Conservation (phyloP, 2,329 filamentous ascomycete genomes). For the Gaeumannomyces sp. region DNA sequence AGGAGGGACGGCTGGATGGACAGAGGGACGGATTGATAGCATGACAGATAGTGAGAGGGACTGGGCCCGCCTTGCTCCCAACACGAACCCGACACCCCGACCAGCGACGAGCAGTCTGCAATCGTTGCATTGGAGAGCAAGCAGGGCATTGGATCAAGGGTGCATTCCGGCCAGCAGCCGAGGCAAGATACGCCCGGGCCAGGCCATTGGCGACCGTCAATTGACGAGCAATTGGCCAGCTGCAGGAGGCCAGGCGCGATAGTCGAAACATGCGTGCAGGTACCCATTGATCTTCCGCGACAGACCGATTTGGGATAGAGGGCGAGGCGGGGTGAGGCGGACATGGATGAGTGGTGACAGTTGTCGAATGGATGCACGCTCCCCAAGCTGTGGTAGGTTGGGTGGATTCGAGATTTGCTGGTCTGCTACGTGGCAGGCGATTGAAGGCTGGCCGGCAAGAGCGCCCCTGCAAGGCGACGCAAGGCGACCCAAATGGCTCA, state of each 20-base stretch:
- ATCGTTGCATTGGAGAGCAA: too few relatives aligned
- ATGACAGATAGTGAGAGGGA: neutral
- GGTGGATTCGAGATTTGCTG: neutral
- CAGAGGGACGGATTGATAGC: neutral
- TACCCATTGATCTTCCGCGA: neutral
- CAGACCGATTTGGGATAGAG: neutral
- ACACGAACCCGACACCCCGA: neutral
- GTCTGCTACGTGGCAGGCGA: neutral
- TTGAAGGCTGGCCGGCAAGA: neutral
- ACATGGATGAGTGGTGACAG: neutral
- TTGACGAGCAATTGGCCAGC: neutral
- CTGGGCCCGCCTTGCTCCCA: neutral
- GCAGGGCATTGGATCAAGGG: too few relatives aligned
- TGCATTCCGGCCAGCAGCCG: too few relatives aligned
- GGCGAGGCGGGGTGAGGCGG: neutral
- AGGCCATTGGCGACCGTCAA: too few relatives aligned
- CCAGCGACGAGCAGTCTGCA: neutral
- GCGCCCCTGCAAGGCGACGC: neutral
- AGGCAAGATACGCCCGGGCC: neutral
- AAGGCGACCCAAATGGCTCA: neutral
- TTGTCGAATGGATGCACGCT: neutral
- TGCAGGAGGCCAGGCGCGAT: neutral
- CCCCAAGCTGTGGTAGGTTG: neutral
- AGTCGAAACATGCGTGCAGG: too few relatives aligned
- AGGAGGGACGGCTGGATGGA: neutral